Evolutionary conservation across 1,284 basidiomycete species (phyloP), one percentile per base, ranked within the genome.

Genomic region (Tylopilus orsonianus): DNA sequence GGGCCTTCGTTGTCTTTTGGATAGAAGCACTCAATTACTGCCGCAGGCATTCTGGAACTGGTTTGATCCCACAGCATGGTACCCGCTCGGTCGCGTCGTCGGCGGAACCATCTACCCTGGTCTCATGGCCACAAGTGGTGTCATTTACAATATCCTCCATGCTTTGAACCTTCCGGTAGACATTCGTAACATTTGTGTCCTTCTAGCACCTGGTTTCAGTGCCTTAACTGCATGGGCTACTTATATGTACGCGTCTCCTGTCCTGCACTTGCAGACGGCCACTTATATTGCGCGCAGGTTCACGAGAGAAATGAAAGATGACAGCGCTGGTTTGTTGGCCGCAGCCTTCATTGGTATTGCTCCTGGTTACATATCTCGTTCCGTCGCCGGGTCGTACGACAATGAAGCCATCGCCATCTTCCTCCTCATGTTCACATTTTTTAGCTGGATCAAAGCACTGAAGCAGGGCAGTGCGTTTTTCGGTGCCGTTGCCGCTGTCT

Each of bases 391-490:
- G 36, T 98, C 96, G 13, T 99, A 99, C 73, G 97, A 99, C 75
- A 99, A 99, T 66, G 97, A 99, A 75, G 97, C 97, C 35, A 99
- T 99, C 61, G 97, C 97, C 57, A 99, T 99, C 71, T 99, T 99
- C 78, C 81, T 99, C 55, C 90, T 99, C 66, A 98, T 99, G 95
- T 93, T 93, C 71, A 98, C 95, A 8, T 99, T 99, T 74, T 99
- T 84, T 75, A 81, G 83, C 53, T 99, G 97, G 97, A 96, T 99
- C 71, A 94, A 92, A 66, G 95, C 97, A 19, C 76, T 98, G 50
- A 98, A 98, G 72, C 81, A 84, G 39, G 97, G 97, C 33, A 95
- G 91, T 51, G 93, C 93, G 0, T 81, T 96, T 54, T 98, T 85
- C 64, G 96, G 94, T 32, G 91, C 91, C 18, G 67, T 90, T 39